Evolutionary conservation across 2,329 filamentous ascomycete species (phyloP).

Genomic region (Talaromyces piceae): DNA sequence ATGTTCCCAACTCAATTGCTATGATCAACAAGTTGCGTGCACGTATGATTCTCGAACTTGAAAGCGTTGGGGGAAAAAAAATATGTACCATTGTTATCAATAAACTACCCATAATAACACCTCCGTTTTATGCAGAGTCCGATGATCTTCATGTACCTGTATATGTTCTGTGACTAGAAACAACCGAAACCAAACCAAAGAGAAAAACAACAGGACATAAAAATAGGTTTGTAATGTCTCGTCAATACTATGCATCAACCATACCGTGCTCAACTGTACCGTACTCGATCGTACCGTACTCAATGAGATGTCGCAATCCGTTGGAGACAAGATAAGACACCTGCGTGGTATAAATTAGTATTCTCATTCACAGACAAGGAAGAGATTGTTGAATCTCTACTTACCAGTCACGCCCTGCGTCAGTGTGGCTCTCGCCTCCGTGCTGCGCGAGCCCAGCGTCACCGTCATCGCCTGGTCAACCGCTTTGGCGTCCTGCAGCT

Average conservation of each 20-base stretch:
- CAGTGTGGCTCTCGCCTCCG: slow-evolving; percentile 74
- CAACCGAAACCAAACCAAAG: too few species aligned
- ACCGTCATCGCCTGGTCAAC: slow-evolving; percentile 73
- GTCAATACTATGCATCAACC: background rate
- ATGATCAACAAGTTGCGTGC: too few species aligned
- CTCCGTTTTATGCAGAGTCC: too few species aligned
- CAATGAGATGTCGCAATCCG: slow-evolving; percentile 35
- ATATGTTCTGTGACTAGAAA: too few species aligned
- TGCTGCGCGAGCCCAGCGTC: slow-evolving; percentile 78
- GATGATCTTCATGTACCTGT: too few species aligned
- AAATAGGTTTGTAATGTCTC: too few species aligned
- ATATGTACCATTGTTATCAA: too few species aligned
- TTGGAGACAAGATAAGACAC: slow-evolving; percentile 47
- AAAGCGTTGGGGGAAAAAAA: too few species aligned
- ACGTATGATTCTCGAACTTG: too few species aligned
- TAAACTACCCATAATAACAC: too few species aligned
- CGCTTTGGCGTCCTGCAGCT: slow-evolving; percentile 51
- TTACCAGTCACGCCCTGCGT: slow-evolving; percentile 87
- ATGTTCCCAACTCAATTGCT: too few species aligned
- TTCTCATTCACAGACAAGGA: background rate
- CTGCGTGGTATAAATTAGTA: slow-evolving; percentile 23
- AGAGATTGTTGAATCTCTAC: slow-evolving; percentile 27
- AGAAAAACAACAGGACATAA: too few species aligned
- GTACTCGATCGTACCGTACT: background rate
- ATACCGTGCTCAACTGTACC: background rate